Conservation (phyloP, 768 basidiomycete species). For the Cytidiella melzeri region DNA sequence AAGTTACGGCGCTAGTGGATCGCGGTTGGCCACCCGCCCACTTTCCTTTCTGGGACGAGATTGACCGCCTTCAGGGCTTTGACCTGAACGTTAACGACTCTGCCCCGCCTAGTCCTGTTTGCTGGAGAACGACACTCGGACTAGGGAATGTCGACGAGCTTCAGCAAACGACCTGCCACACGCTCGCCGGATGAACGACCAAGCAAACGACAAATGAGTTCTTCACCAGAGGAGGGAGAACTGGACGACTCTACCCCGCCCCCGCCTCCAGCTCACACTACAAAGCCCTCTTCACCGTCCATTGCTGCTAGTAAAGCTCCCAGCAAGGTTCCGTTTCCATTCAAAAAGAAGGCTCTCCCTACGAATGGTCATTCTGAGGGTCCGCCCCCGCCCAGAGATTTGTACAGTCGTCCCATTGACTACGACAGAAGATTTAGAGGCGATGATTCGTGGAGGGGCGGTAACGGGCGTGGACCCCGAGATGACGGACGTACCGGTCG, state of each 20-base stretch:
- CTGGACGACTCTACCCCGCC: constrained; percentile 50
- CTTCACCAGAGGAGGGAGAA: constrained; percentile 77
- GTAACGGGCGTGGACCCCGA: constrained; percentile 13
- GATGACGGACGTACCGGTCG: constrained; percentile 11
- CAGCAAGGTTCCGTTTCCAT: constrained; percentile 65
- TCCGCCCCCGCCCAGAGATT: constrained; percentile 4
- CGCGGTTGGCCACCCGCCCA: background rate
- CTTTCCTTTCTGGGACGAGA: background rate
- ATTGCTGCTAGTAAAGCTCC: constrained; percentile 28
- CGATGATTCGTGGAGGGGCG: constrained; percentile 25
- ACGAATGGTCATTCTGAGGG: constrained; percentile 12
- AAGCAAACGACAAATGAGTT: constrained; percentile 50
- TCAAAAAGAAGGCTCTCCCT: constrained; percentile 43
- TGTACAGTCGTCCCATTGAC: constrained; percentile 35
- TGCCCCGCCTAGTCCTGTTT: background rate
- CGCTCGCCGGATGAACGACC: constrained; percentile 45
- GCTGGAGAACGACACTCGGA: background rate
- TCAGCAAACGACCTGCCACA: constrained; percentile 52
- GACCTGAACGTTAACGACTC: no score
- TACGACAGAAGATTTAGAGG: constrained; percentile 39
- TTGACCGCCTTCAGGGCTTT: no score
- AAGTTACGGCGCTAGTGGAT: no score
- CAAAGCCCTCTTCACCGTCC: constrained; percentile 25
- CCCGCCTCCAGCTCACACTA: constrained; percentile 11
- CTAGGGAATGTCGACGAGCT: background rate